Conservation (phyloP, 2,329 filamentous ascomycete species). For the Scopulariopsis brevicaulis region DNA sequence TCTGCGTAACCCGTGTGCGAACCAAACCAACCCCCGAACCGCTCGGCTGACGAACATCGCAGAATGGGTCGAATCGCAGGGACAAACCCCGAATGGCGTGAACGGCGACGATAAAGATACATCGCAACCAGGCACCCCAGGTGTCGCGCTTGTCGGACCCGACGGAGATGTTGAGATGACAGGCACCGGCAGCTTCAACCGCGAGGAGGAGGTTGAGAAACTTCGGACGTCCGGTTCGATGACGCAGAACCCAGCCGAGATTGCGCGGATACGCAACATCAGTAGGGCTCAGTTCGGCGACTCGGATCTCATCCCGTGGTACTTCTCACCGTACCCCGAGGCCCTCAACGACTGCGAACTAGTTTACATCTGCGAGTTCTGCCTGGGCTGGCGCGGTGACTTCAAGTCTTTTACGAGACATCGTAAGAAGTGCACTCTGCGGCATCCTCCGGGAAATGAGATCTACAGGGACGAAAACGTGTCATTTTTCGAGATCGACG, state of each 20-base stretch:
- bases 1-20: no score
- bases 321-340: slow-evolving; percentile 94
- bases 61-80: slow-evolving; percentile 32
- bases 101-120: slow-evolving; percentile 16
- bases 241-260: slow-evolving; percentile 97
- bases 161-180: slow-evolving; percentile 45
- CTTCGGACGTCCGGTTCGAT: slow-evolving; percentile 89
- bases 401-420: slow-evolving; percentile 75
- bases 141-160: slow-evolving; percentile 1
- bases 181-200: slow-evolving; percentile 42
- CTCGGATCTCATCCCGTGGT: slow-evolving; percentile 92
- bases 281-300: slow-evolving; percentile 89
- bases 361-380: slow-evolving; percentile 97
- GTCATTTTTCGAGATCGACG: slow-evolving; percentile 96
- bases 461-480: slow-evolving; percentile 93
- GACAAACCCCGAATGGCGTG: slow-evolving; percentile 14
- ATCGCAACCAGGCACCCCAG: neutral
- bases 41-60: slow-evolving; percentile 29
- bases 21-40: slow-evolving; percentile 26
- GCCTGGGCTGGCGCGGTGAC: slow-evolving; percentile 80
- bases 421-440: slow-evolving; percentile 76
- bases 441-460: slow-evolving; percentile 93
- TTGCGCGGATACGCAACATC: slow-evolving; percentile 90
- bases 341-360: slow-evolving; percentile 79
- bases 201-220: slow-evolving; percentile 93